Base-by-base conservation (phyloP, 2,329 filamentous ascomycete species). In the Cercospora sp. region DNA sequence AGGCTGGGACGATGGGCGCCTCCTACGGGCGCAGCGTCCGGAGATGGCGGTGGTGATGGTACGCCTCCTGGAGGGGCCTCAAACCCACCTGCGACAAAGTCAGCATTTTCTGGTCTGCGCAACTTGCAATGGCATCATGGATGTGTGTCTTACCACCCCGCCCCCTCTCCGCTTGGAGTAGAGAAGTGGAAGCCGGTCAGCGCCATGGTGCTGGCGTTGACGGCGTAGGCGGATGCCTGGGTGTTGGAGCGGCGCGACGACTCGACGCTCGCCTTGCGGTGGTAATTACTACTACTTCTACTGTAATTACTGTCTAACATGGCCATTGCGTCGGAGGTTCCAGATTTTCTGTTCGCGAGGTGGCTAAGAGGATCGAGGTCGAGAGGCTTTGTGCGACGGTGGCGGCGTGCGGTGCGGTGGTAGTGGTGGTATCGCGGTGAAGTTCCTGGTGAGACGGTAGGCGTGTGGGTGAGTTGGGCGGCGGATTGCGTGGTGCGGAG, bases 171-270 rank as follows among this genome's bases (percentile, higher is more conserved):
- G 85, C 92, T 59, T 30, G 67, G 94, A 92, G 93, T 94, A 89
- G 91, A 96, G 89, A 96, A 97, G 85, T 97, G 93, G 84, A 95
- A 91, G 80, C 91, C 91, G 80, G 90, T 89, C 77, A 97, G 86
- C 78, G 84, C 86, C 80, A 89, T 86, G 75, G 89, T 86, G 78
- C 84, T 84, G 72, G 82, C 79, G 82, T 94, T 89, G 81, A 94
- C 92, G 76, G 91, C 85, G 84, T 97, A 97, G 87, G 93, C 96
- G 81, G 90, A 94, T 83, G 94, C 93, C 84, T 94, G 90, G 82
- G 95, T 89, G 81, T 91, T 91, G 84, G 88, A 85, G 77, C 87
- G 87, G 76, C 86, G 86, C 83, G 82, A 86, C 85, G 88, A 88
- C 86, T 88, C 87, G 76, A 75, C 80, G 77, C 80, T 83, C 79